Evolutionary conservation across 2,329 filamentous ascomycete genomes (phyloP), one percentile per base, ranked within the genome.

Genomic region (Verticillium tricorpus): DNA sequence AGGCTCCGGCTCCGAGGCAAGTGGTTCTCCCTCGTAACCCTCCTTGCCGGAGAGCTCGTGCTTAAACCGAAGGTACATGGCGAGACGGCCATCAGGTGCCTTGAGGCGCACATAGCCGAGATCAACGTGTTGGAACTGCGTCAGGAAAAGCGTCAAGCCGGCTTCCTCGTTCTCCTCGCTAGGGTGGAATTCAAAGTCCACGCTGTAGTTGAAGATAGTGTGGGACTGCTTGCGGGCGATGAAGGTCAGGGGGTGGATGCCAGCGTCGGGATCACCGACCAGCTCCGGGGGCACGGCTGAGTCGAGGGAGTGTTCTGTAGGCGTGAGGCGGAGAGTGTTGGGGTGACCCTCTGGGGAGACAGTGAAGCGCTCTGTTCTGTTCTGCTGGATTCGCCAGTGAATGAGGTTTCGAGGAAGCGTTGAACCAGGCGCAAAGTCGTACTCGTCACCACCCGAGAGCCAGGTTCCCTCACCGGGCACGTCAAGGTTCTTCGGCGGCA

Each of bases 211-310:
- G 69, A 86, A 86, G 0, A 84, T 70, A 0, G 83, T 82, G 64
- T 86, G 79, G 5, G 81, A 81, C 68, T 87, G 84, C 1, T 83
- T 76, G 2, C 82, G 76, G 0, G 79, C 81, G 19, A 88, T 73
- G 56, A 87, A 85, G 0, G 82, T 69, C 71, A 62, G 64, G 1
- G 58, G 79, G 9, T 52, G 45, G 19, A 56, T 56, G 6, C 61
- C 62, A 17, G 62, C 61, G 56, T 63, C 22, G 45, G 45, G 45
- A 14, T 52, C 45, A 25, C 45, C 45, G 45, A 52, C 14, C n/a
- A 52, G n/a, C 19, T 52, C 45, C 4, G 45, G 45, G 22, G 45
- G 45, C 19, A 52, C 45, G 9, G 45, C 45, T 12, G 45, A 52
- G 25, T 58, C 57, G 3, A 88, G 74, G 65, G 87, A 85, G 1